These are phyloP conservation scores for Rhizomucor pusillus DNA, from an alignment of 371 early-diverging fungal genomes.

Conservation along the genomic window DNA sequence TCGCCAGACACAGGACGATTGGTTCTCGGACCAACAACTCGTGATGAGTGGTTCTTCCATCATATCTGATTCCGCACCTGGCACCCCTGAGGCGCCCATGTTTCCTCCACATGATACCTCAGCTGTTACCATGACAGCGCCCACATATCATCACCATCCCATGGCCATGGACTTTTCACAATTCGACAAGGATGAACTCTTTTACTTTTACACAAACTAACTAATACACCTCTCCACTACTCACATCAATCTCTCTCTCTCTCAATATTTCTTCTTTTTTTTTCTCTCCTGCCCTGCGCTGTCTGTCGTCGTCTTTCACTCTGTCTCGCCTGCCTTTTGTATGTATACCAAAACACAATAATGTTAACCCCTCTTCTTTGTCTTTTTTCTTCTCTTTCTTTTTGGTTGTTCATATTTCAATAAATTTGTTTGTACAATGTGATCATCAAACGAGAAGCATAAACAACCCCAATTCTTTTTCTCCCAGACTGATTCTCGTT, in stretches of 20 bases:
- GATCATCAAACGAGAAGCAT: no score
- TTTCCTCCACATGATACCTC: constrained; percentile 16
- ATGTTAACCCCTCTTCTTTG: neutral
- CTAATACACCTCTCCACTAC: neutral
- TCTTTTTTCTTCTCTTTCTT: neutral
- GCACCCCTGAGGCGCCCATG: constrained; percentile 11
- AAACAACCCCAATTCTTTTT: no score
- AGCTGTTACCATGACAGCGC: neutral
- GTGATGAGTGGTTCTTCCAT: constrained; percentile 12
- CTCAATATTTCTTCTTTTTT: neutral
- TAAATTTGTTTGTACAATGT: no score
- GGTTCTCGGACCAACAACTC: constrained; percentile 11
- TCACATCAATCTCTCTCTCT: neutral
- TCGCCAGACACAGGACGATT: constrained; percentile 7
- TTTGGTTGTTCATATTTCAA: neutral
- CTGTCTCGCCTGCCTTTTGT: neutral
- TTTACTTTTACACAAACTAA: neutral
- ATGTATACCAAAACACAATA: constrained; percentile 8
- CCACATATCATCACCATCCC: constrained; percentile 6
- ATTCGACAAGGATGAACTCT: no score
- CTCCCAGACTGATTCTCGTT: no score
- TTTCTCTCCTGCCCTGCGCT: neutral
- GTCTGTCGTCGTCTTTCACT: neutral
- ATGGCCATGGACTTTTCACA: neutral
- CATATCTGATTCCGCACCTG: constrained; percentile 15